Evolutionary conservation across 1,139 yeast species (phyloP), one percentile per base, ranked within the genome.

Genomic region (Geotrichum aggregatum): DNA sequence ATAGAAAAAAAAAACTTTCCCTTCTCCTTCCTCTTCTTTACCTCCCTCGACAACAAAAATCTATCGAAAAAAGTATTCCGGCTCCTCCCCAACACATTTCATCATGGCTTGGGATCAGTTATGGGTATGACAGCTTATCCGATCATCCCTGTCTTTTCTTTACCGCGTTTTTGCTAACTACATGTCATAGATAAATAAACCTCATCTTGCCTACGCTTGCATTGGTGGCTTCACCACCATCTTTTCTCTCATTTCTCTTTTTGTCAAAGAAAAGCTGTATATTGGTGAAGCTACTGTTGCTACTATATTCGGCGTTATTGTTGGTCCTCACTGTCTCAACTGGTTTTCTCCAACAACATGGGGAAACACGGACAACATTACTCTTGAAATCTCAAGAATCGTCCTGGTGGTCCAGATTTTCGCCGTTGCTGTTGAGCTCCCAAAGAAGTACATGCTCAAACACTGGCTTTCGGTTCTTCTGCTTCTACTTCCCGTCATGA

Each of bases 271-370:
- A 68, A 78, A 80, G 60, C 74, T 91, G 16, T 92, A 87, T 68
- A 86, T 92, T 26, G 98, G 98, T 63, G 98, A 92, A 71, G 96
- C 98, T 11, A 84, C 96, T 0, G 94, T 91, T 34, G 97, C 98
- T 1, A 83, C 95, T 3, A 74, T 92, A 5, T 89, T 88, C 47
- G 98, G 98, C 2, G 76, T 92, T 22, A 88, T 92, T 22, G 83
- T 91, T 8, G 98, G 98, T 0, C 98, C 98, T 0, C 95, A 89
- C 65, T 87, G 96, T 69, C 69, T 91, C 39, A 72, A 83, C 58
- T 89, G 98, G 96, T 87, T 92, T 63, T 71, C 84, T 56, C 98
- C 98, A 1, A 69, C 82, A 8, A 74, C 82, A 19, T 92, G 98
- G 98, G 98, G 98, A 1, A 87, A 91, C 64, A 74, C 87, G 2